A percentile compares a stretch with the other conserved stretches of the same genome.
phyloP scores from a whole-genome alignment of 345 rosid species.

The Diplotaxis tenuifolia region DNA sequence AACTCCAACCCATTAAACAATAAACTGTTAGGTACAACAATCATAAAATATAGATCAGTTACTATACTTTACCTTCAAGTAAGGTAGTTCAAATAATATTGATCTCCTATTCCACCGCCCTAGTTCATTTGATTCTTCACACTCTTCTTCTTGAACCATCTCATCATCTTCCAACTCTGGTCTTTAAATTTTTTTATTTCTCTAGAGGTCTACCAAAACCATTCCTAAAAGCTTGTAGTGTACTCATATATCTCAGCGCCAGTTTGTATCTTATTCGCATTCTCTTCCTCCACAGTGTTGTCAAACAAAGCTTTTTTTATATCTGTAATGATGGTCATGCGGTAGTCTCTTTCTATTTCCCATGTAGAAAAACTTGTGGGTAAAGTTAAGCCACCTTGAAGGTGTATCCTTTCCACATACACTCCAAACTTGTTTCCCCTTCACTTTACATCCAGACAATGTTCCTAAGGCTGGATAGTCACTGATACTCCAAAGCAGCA shows the following conservation, averaged over 20 bases:
- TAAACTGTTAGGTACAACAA: neutral
- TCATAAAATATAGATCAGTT: neutral
- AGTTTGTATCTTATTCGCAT: neutral
- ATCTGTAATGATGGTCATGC: neutral
- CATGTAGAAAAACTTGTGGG: too few relatives aligned
- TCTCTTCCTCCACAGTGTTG: too few relatives aligned
- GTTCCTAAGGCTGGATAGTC: too few relatives aligned
- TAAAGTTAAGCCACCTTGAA: neutral
- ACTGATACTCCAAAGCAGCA: too few relatives aligned
- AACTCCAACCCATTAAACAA: neutral
- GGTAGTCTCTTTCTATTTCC: too few relatives aligned
- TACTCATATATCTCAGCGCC: neutral
- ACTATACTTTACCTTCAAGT: too few relatives aligned
- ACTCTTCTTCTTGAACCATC: too few relatives aligned
- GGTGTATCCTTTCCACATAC: too few relatives aligned
- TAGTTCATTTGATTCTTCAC: too few relatives aligned
- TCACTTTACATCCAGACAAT: too few relatives aligned
- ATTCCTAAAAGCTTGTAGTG: neutral
- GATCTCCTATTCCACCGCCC: constrained; percentile 1
- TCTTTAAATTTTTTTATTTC: neutral
- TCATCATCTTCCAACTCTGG: neutral
- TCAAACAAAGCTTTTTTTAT: neutral
- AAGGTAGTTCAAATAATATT: constrained; percentile 6
- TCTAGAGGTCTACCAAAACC: too few relatives aligned
- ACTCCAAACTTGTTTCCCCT: too few relatives aligned